Conservation (phyloP, 345 rosid genomes). For the Microthlaspi erraticum region DNA sequence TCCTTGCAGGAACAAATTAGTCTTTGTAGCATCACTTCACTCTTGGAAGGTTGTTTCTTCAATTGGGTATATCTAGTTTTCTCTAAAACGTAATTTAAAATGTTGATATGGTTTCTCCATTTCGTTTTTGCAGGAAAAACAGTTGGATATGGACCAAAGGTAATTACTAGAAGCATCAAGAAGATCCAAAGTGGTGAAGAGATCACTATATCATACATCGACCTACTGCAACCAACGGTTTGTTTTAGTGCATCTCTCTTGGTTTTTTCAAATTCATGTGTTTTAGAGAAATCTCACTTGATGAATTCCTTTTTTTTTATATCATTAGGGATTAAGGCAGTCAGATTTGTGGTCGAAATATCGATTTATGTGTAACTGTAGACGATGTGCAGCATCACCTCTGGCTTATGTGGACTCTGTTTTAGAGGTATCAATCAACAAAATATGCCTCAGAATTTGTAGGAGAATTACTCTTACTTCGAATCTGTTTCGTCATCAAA, state of each 20-base stretch:
- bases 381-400: conserved; percentile 60
- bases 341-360: conserved; percentile 72
- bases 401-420: conserved; percentile 60
- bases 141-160: conserved; percentile 56
- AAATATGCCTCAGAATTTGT: not conserved
- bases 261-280: not conserved
- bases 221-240: conserved; percentile 81
- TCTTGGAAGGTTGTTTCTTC: conserved; percentile 46
- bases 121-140: conserved; percentile 36
- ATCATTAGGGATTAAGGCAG: conserved; percentile 60
- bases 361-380: conserved; percentile 69
- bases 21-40: conserved; percentile 17
- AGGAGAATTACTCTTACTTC: not conserved
- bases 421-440: conserved; percentile 56
- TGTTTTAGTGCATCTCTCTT: not conserved
- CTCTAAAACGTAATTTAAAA: too few relatives aligned
- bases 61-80: too few relatives aligned
- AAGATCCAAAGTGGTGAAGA: conserved; percentile 60
- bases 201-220: conserved; percentile 72
- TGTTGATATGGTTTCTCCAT: not conserved
- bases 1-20: conserved; percentile 49
- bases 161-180: conserved; percentile 67
- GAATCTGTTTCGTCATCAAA: not conserved
- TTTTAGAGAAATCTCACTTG: not conserved
- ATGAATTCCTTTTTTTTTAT: not conserved